Evolutionary conservation across 805 yeast species (phyloP).

Genomic region (Kodamaea hsintzibuensis): DNA sequence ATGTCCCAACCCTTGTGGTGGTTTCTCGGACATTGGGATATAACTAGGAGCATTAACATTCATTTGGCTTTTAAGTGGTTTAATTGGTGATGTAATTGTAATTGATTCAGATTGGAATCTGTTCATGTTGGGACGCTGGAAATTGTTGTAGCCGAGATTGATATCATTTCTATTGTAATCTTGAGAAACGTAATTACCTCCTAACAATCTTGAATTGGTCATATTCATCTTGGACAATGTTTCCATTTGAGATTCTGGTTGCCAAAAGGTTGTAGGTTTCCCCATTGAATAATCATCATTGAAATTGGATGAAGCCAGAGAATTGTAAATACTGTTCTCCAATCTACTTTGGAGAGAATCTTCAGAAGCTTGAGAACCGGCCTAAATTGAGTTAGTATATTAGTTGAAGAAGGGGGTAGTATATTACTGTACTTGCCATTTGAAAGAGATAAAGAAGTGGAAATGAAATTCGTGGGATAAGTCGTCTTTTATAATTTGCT

Average conservation of each 20-base stretch:
- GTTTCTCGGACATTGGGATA: constrained; percentile 17
- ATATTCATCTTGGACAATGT: neutral
- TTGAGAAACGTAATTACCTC: neutral
- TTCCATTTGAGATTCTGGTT: neutral
- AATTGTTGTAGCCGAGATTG: neutral
- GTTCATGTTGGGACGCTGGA: neutral
- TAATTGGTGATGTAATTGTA: neutral
- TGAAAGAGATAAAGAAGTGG: neutral
- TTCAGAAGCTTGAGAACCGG: neutral
- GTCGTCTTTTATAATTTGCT: neutral
- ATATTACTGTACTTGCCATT: neutral
- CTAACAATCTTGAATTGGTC: neutral
- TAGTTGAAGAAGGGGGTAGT: neutral
- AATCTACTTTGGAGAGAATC: neutral
- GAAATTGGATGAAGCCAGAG: neutral
- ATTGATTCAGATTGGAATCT: neutral
- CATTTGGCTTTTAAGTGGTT: constrained; percentile 12
- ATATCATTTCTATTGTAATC: neutral
- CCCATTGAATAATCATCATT: neutral
- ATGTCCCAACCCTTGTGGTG: neutral
- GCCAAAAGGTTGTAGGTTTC: neutral
- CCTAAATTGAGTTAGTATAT: neutral
- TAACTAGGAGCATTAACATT: constrained; percentile 35
- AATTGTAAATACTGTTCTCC: neutral
- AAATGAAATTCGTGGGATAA: neutral